A percentile compares a stretch with the other conserved stretches of the same genome.
Evolutionary conservation across 805 yeast species (phyloP).

Genomic region (Wickerhamomyces alni): DNA sequence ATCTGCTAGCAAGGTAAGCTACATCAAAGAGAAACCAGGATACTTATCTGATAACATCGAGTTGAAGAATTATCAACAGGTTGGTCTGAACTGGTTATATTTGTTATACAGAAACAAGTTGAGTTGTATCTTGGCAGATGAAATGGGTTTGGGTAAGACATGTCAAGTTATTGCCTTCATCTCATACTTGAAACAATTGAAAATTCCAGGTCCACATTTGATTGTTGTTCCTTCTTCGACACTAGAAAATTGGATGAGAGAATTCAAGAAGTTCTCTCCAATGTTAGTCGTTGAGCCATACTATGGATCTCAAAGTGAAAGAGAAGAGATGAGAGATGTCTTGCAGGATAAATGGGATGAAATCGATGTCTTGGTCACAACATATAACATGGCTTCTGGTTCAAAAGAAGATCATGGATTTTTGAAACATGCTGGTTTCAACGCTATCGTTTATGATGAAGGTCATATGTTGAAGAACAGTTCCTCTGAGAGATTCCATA

Average conservation of each 20-base stretch:
- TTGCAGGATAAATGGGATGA: constrained; percentile 44
- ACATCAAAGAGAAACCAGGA: constrained; percentile 67
- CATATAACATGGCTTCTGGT: constrained; percentile 89
- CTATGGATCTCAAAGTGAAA: constrained; percentile 81
- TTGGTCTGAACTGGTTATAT: constrained; percentile 93
- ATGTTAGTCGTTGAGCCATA: constrained; percentile 79
- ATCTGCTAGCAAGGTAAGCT: constrained; percentile 25
- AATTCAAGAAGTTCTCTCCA: constrained; percentile 87
- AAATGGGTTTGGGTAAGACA: constrained; percentile 97
- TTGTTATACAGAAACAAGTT: constrained; percentile 70
- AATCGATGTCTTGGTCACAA: constrained; percentile 89
- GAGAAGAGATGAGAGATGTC: constrained; percentile 76
- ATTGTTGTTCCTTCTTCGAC: constrained; percentile 97
- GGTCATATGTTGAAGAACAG: constrained; percentile 97
- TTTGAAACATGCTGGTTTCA: constrained; percentile 66
- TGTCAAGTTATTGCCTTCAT: constrained; percentile 92
- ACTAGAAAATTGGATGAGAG: constrained; percentile 95
- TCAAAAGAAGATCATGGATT: constrained; percentile 76
- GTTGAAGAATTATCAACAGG: constrained; percentile 87
- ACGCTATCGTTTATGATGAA: constrained; percentile 91
- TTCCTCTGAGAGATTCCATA: constrained; percentile 76
- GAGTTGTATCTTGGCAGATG: constrained; percentile 95
- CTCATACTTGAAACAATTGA: constrained; percentile 72
- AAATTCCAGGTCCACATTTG: constrained; percentile 75
- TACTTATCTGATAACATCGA: constrained; percentile 56